Percentiles rank a stretch among this genome's conserved stretches.
Conservation (phyloP, 208 protist species). For the Trypanosoma cruzi region DNA sequence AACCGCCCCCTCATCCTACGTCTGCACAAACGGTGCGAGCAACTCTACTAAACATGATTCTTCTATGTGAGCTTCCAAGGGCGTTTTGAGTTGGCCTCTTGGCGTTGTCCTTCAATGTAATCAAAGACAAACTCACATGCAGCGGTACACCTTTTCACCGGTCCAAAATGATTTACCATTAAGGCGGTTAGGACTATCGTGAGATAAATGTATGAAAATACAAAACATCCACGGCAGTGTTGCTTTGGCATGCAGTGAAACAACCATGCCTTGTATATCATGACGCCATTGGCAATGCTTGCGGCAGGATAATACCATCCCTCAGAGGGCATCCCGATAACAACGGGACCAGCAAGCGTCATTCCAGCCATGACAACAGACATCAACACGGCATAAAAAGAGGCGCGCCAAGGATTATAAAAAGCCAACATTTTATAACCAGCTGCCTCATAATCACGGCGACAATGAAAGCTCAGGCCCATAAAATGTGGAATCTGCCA, state of each 20-base stretch:
- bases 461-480: slow-evolving; percentile 88
- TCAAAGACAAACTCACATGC: slow-evolving; percentile 21
- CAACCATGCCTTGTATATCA: slow-evolving; percentile 88
- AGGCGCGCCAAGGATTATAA: slow-evolving; percentile 82
- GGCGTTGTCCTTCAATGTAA: background rate
- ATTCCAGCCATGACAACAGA: slow-evolving; percentile 69
- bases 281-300: slow-evolving; percentile 53
- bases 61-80: background rate
- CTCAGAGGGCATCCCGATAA: slow-evolving; percentile 56
- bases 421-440: slow-evolving; percentile 93
- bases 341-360: slow-evolving; percentile 50
- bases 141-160: slow-evolving; percentile 37
- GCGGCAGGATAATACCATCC: slow-evolving; percentile 79
- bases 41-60: background rate
- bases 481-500: slow-evolving; percentile 95
- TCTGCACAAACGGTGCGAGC: background rate
- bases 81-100: background rate
- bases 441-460: slow-evolving; percentile 87
- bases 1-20: background rate
- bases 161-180: slow-evolving; percentile 83
- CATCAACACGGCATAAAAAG: slow-evolving; percentile 86
- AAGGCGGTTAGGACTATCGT: slow-evolving; percentile 67
- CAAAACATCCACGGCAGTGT: slow-evolving; percentile 90
- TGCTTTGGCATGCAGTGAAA: slow-evolving; percentile 74
- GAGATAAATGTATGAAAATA: slow-evolving; percentile 90